These are phyloP conservation scores for Phascolomyces articulosus DNA, from an alignment of 371 early-diverging fungal species.

Conservation along the genomic window DNA sequence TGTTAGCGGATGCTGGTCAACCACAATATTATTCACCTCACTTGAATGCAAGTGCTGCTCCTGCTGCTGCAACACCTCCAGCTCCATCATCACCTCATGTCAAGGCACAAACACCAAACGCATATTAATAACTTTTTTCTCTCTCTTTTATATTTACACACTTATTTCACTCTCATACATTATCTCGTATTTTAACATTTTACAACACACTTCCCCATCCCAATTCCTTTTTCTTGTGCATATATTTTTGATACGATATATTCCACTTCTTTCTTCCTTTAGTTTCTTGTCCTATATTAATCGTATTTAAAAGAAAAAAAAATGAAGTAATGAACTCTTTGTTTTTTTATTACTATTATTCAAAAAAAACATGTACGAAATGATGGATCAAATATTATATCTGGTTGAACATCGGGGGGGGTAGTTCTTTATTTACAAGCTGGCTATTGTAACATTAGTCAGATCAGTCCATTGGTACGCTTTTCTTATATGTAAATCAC, in stretches of 20 bases:
- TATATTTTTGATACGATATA: conserved; percentile 2
- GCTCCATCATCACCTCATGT: not conserved
- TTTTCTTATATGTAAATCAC: too few species aligned
- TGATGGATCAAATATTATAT: too few species aligned
- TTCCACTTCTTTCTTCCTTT: not conserved
- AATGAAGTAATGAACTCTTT: not conserved
- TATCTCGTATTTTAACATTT: not conserved
- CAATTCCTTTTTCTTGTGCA: not conserved
- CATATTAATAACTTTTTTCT: not conserved
- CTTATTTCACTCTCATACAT: not conserved
- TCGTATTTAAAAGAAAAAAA: not conserved
- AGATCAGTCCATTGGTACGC: too few species aligned
- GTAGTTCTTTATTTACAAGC: too few species aligned
- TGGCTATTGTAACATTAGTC: too few species aligned
- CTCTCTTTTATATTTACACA: not conserved
- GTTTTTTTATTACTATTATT: not conserved
- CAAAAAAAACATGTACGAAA: too few species aligned
- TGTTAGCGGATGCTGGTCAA: conserved; percentile 17
- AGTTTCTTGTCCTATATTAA: not conserved
- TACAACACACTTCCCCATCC: not conserved
- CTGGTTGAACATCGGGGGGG: too few species aligned
- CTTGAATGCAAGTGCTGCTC: not conserved
- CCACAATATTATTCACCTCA: conserved; percentile 18
- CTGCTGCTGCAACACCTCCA: not conserved
- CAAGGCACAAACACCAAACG: conserved; percentile 4